Base-by-base conservation (phyloP, 2,329 filamentous ascomycete genomes). In the Colletotrichum simmondsii region DNA sequence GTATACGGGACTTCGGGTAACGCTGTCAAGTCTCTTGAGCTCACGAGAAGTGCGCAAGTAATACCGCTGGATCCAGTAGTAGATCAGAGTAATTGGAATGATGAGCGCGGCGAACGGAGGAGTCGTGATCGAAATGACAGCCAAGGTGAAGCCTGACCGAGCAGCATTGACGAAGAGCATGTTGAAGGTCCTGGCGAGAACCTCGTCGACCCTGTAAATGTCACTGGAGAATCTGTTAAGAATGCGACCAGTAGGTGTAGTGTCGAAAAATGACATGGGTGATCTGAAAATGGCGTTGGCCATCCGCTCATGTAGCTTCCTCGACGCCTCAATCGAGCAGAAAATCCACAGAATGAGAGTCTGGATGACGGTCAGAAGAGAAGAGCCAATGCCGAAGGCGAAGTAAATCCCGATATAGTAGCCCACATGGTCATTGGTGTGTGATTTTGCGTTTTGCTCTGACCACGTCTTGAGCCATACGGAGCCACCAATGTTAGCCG, bases 251-350 rank as follows among this genome's bases (percentile, higher is more conserved):
- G 95, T 93, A 3, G 97, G 97, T 2, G 97, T 99, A 0, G 95
- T 98, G 81, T 99, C 97, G 78, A 99, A 99, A 85, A 99, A 99
- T 77, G 92, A 97, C 97, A 99, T 99, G 67, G 97, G 97, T 49
- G 95, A 97, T 76, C 97, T 91, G 88, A 99, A 99, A 77, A 98
- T 98, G 22, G 97, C 95, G 78, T 93, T 97, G 56, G 96, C 96
- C 97, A 99, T 98, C 75, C 94, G 90, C 84, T 98, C 97, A 81
- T 99, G 97, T 69, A 99, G 88, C 85, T 98, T 99, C 75, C 97
- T 91, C 24, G 96, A 98, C 63, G 97, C 97, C 91, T 99, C 97
- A 75, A 99, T 99, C 5, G 97, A 98, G 85, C 97, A 99, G 85
- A 99, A 98, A 76, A 99, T 98, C 97, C 97, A 99, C 32, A 99